Percentiles rank a stretch among this genome's conserved stretches.
Conservation (phyloP, 1,284 basidiomycete species). For the Peniophora sp. region DNA sequence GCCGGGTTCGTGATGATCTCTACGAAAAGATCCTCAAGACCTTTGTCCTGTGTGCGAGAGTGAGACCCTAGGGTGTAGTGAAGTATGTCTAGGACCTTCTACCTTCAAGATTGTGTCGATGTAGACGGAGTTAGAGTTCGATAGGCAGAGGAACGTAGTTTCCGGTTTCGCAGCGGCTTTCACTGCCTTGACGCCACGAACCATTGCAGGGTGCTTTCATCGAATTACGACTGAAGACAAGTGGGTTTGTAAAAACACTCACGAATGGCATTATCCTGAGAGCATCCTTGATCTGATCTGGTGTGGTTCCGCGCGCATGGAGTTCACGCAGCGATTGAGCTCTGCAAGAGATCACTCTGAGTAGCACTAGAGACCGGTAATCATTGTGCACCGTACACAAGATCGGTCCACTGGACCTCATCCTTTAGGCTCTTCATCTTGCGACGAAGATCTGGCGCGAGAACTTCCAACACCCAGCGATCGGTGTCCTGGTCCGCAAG, state of each 20-base stretch:
- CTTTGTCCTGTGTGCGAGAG: slow-evolving; percentile 64
- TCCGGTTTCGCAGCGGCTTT: slow-evolving; percentile 54
- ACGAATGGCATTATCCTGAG: slow-evolving; percentile 85
- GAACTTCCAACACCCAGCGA: slow-evolving; percentile 91
- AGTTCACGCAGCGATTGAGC: slow-evolving; percentile 71
- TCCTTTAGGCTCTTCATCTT: slow-evolving; percentile 71
- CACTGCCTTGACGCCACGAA: slow-evolving; percentile 74
- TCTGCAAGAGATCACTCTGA: slow-evolving; percentile 29
- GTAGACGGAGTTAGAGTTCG: slow-evolving; percentile 91
- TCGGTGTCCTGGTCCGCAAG: slow-evolving; percentile 95
- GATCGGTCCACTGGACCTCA: slow-evolving; percentile 86
- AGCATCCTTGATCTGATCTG: slow-evolving; percentile 71
- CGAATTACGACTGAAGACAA: not conserved
- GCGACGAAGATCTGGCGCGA: slow-evolving; percentile 78
- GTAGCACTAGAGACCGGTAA: not conserved
- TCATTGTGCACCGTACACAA: slow-evolving; percentile 58
- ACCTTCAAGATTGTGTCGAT: slow-evolving; percentile 86
- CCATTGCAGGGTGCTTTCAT: slow-evolving; percentile 99
- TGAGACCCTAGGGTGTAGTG: too few species aligned
- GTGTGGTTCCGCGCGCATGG: slow-evolving; percentile 58
- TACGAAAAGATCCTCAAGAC: slow-evolving; percentile 67
- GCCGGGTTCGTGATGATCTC: slow-evolving; percentile 94
- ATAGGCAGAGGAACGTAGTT: slow-evolving; percentile 85
- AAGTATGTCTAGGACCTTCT: too few species aligned
- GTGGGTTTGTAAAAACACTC: slow-evolving; percentile 23